Base-by-base conservation (phyloP, 495 filamentous ascomycete species). In the Hypoxylon perforatum region DNA sequence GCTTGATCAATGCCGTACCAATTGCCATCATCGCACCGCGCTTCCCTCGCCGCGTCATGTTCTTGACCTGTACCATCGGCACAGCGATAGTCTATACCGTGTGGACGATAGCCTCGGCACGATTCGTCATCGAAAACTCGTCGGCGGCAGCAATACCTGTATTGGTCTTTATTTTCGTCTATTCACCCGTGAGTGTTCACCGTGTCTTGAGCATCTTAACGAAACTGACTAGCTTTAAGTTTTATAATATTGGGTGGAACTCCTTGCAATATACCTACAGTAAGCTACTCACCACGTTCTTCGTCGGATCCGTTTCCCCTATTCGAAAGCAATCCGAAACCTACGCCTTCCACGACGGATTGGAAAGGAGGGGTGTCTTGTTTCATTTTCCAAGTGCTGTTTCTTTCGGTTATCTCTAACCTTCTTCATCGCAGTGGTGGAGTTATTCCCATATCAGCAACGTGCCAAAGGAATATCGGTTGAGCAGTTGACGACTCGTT, bases 161-260 rank as follows among this genome's bases (percentile, higher is more conserved):
- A 8, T 73, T 89, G 50, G 83, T 87, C 56, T 88, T 88, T 33
- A 87, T 88, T 28, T 89, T 84, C 72, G 72, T 78, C 11, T 89
- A 88, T 62, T 83, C 80, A 0, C 65, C 85, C 79, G 49, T 85
- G 48, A 58, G 74, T 58, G 0, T 28, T 41, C 4, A n/a, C 1
- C 10, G 1, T 42, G 2, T 21, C 41, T 1, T 22, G 6, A 12
- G 14, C 14, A 7, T 15, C 0, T 36, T 23, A 4, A 10, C 15
- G 25, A 36, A 14, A 15, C 54, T 68, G 19, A 63, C 30, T 7
- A 10, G 14, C 7, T n/a, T 28, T 38, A 65, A 73, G 14, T 77
- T 84, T 41, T 89, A 88, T 61, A 88, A 89, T 62, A 80, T 89
- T 35, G 86, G 84, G n/a, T 87, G 85, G 74, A 88, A 87, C 59